Percentiles rank a stretch among this genome's conserved stretches.
phyloP scores from a whole-genome alignment of 2,329 filamentous ascomycete genomes.

The Alternaria viburni region DNA sequence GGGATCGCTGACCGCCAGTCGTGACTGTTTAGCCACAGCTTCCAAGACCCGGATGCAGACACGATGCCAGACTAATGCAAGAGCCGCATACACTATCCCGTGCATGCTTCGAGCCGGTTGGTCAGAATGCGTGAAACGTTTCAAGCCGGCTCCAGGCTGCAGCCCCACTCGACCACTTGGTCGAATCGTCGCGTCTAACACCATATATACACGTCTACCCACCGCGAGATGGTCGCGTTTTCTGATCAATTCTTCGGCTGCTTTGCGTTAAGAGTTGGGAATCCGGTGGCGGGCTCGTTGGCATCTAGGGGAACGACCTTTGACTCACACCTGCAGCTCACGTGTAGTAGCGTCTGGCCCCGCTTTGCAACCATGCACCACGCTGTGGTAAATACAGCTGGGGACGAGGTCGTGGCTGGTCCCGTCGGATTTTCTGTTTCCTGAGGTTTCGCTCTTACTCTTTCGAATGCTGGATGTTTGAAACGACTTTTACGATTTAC shows the following conservation, averaged over 20 bases:
- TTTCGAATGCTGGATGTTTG: slow-evolving; percentile 26
- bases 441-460: slow-evolving; percentile 32
- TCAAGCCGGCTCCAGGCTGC: slow-evolving; percentile 39
- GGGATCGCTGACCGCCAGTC: slow-evolving; percentile 35
- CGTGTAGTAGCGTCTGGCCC: slow-evolving; percentile 32
- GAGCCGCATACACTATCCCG: slow-evolving; percentile 27
- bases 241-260: slow-evolving; percentile 41
- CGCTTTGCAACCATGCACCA: slow-evolving; percentile 16
- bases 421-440: slow-evolving; percentile 14
- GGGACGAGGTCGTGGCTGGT: slow-evolving; percentile 33
- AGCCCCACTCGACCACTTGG: slow-evolving; percentile 29
- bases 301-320: slow-evolving; percentile 24
- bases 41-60: slow-evolving; percentile 27
- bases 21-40: slow-evolving; percentile 35
- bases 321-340: slow-evolving; percentile 54
- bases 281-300: slow-evolving; percentile 18
- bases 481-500: slow-evolving; percentile 26
- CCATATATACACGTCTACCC: slow-evolving; percentile 46
- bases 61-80: slow-evolving; percentile 36
- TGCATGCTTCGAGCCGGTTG: slow-evolving; percentile 26
- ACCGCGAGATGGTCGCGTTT: slow-evolving; percentile 53
- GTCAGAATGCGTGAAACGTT: slow-evolving; percentile 36
- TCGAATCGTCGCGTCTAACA: slow-evolving; percentile 50
- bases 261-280: slow-evolving; percentile 31
- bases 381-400: slow-evolving; percentile 38